Base-by-base conservation (phyloP, 768 basidiomycete species). In the Pleurotus citrinopileatus region DNA sequence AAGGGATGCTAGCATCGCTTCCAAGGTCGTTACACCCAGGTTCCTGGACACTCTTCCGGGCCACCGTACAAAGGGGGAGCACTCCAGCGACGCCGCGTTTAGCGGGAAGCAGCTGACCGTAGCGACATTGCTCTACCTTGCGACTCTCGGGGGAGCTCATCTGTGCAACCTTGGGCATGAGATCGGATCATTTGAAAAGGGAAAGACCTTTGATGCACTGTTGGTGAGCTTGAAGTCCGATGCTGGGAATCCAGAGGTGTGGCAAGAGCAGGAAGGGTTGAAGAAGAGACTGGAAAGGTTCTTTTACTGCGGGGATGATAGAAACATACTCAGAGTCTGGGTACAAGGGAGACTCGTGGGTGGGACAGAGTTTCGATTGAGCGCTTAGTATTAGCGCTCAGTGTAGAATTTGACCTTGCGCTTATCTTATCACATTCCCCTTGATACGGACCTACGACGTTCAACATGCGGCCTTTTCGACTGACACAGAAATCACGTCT, bases 181-280 rank as follows among this genome's bases (percentile, higher is more conserved):
- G 37, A 76, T 89, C 13, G 95, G 95, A 7, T 87, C 86, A 12
- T 91, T 98, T 58, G 74, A 73, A 13, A 72, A 75, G 2, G 94
- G 91, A 2, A 96, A 94, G 71, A 84, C 82, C 57, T 98, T 97
- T 63, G 96, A 98, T 64, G 96, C 96, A 0, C 70, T 98, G 6
- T 59, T 91, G 2, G 84, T 96, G 22, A 81, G 74, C 63, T 72
- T 89, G 7, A 70, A 74, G 32, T 65, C 67, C 37, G 78, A 77
- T 29, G 65, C 75, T 23, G 43, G 19, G 3, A 81, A 77, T 1
- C 86, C 85, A 53, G 81, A 61, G 32, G 59, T 68, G 54, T 61
- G 64, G 52, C 43, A 44, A 8, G 65, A 67, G 58, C 62, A 67
- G 54, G 67, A 68, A 52, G 63, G 68, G n/a, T 64, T 92, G 52